These are phyloP conservation scores for Dictyostelium firmibasis DNA, from an alignment of 78 protist genomes.

Conservation along the genomic window DNA sequence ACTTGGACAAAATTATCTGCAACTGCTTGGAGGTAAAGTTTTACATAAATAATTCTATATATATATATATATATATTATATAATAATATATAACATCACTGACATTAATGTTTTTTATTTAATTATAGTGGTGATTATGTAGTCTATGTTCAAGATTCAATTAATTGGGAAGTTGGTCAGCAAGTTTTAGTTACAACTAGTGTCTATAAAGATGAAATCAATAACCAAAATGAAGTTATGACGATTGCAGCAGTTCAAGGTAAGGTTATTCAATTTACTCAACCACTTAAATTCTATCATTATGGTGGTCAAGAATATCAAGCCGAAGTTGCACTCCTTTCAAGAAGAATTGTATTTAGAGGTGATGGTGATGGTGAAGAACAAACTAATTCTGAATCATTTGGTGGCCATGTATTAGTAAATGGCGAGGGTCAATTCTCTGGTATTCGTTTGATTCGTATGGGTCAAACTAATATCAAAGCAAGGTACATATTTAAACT, in stretches of 20 bases:
- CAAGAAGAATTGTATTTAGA: constrained; percentile 44
- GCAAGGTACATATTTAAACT: constrained; percentile 27
- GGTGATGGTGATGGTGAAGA: constrained; percentile 28
- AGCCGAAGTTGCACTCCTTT: constrained; percentile 83
- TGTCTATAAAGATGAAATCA: constrained; percentile 3
- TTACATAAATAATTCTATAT: too few species aligned
- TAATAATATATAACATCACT: background rate
- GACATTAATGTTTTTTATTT: background rate
- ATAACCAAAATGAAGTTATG: constrained; percentile 81
- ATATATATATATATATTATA: too few species aligned
- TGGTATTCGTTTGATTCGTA: constrained; percentile 52
- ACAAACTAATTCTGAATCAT: background rate
- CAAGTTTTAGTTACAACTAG: constrained; percentile 81
- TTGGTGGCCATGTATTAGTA: constrained; percentile 69
- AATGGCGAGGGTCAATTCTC: constrained; percentile 74
- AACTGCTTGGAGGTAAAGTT: constrained; percentile 36
- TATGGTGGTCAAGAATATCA: constrained; percentile 84
- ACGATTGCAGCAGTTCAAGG: constrained; percentile 42
- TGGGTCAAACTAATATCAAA: constrained; percentile 84
- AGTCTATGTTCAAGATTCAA: constrained; percentile 36
- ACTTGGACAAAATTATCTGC: constrained; percentile 84
- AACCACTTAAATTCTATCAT: constrained; percentile 63
- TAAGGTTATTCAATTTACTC: background rate
- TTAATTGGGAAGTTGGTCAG: constrained; percentile 86
- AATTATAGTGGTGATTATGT: background rate